phyloP scores from a whole-genome alignment of 495 filamentous ascomycete species.

The Astrocystis sublimbata region DNA sequence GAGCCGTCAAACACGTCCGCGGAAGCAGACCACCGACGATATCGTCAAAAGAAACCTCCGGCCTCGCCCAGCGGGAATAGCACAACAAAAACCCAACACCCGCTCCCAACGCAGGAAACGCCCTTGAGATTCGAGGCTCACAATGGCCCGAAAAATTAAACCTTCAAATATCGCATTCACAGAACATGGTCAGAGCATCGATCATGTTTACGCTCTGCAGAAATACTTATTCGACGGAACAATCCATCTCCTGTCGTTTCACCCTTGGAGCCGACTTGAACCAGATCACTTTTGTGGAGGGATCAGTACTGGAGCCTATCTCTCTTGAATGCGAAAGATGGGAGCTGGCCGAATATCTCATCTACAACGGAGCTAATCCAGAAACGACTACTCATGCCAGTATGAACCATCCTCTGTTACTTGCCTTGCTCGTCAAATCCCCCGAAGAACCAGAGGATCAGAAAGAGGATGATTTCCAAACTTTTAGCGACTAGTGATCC shows the following conservation, averaged over 20 bases:
- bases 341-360: not conserved
- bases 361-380: constrained; percentile 1
- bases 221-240: constrained; percentile 3
- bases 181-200: not conserved
- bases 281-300: not conserved
- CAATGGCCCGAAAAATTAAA: not conserved
- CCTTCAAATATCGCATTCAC: not conserved
- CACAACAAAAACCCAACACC: not conserved
- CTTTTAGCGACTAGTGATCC: not conserved
- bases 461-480: constrained; percentile 1
- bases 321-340: not conserved
- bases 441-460: constrained; percentile 1
- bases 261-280: not conserved
- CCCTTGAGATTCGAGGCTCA: not conserved
- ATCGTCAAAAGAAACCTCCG: not conserved
- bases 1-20: not conserved
- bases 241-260: not conserved
- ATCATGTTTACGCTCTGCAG: no score
- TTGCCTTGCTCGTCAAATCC: constrained; percentile 4
- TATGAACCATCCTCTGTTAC: not conserved
- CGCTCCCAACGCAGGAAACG: not conserved
- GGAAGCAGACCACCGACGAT: not conserved
- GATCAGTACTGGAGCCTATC: constrained; percentile 1
- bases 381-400: not conserved
- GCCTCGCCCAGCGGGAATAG: not conserved